Evolutionary conservation across 2,329 filamentous ascomycete genomes (phyloP).

Genomic region (Fusarium sp.): DNA sequence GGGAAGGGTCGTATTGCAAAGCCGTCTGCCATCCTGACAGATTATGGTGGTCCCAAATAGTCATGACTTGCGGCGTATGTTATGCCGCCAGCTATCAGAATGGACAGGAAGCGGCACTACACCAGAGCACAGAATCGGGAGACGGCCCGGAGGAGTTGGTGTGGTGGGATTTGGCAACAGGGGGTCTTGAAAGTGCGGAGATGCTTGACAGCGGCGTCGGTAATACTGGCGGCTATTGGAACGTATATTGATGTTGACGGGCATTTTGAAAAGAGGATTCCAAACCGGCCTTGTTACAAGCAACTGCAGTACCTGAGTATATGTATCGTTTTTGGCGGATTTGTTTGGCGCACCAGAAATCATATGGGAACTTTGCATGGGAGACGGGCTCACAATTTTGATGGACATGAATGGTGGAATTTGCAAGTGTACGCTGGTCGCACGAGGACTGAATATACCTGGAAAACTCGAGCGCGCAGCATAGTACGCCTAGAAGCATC

Average conservation of each 20-base stretch:
- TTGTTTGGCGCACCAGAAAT: slow-evolving; percentile 27
- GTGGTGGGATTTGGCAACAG: slow-evolving; percentile 27
- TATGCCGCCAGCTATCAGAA: slow-evolving; percentile 10
- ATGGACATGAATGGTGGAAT: slow-evolving; percentile 16
- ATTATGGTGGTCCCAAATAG: slow-evolving; percentile 14
- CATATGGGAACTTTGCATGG: slow-evolving; percentile 7
- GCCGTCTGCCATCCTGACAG: slow-evolving; percentile 10
- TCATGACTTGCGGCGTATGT: slow-evolving; percentile 11
- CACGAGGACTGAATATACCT: slow-evolving; percentile 40
- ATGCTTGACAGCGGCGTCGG: slow-evolving; percentile 7
- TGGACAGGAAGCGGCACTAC: slow-evolving; percentile 12
- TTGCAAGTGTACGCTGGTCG: slow-evolving; percentile 34
- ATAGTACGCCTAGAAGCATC: slow-evolving; percentile 33
- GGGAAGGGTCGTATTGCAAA: slow-evolving; percentile 16
- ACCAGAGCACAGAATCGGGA: slow-evolving; percentile 16
- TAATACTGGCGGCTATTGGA: slow-evolving; percentile 1
- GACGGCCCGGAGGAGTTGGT: slow-evolving; percentile 25
- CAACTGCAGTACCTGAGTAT: not conserved
- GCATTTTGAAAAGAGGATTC: slow-evolving; percentile 11
- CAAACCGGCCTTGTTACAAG: not conserved
- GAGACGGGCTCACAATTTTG: slow-evolving; percentile 4
- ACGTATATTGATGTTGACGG: not conserved
- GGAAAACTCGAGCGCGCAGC: slow-evolving; percentile 15
- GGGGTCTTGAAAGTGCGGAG: slow-evolving; percentile 16
- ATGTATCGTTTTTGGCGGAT: slow-evolving; percentile 11